Base-by-base conservation (phyloP, 805 yeast species). In the Metschnikowia amazonensis region DNA sequence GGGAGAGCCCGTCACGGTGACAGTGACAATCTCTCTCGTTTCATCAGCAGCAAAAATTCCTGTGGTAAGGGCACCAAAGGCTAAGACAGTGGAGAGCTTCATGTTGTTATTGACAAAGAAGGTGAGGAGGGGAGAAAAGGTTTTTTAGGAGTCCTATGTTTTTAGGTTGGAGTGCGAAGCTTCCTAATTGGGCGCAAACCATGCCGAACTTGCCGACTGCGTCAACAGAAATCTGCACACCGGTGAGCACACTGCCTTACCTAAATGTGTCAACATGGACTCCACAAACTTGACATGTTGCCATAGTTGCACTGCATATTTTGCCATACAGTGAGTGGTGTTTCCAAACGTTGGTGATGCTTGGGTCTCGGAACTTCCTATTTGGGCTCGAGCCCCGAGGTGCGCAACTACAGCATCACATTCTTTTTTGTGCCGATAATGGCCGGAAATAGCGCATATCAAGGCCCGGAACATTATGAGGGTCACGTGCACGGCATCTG, bases 51-150 rank as follows among this genome's bases (percentile, higher is more conserved):
- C 51, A 18, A 54, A 48, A 14, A 47, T 40, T n/a, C 47, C 52
- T 24, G 53, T 44, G 9, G 51, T 53, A 34, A 50, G 37, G 24
- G 55, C 58, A 36, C 53, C 49, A 29, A 38, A 46, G 40, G 50
- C 51, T 45, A 54, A 28, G 43, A 50, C 48, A 33, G 54, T 38
- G 31, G 58, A 46, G 34, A 54, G 37, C 52, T 54, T 52, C 58
- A 54, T 54, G 24, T 7, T 42, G 11, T 24, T 18, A n/a, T 27
- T 23, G 31, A 18, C 28, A 23, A 17, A 14, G 33, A 24, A 17
- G 32, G 30, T 23, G 38, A 24, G n/a, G n/a, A 24, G 38, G 18
- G 38, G 32, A n/a, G 28, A 20, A 25, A 33, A 25, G 11, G 27
- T 33, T 32, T 43, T 47, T 36, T 36, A 17, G 21, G 30, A 31